Evolutionary conservation across 2,329 filamentous ascomycete genomes (phyloP).

Genomic region (Microthyrium microscopicum): DNA sequence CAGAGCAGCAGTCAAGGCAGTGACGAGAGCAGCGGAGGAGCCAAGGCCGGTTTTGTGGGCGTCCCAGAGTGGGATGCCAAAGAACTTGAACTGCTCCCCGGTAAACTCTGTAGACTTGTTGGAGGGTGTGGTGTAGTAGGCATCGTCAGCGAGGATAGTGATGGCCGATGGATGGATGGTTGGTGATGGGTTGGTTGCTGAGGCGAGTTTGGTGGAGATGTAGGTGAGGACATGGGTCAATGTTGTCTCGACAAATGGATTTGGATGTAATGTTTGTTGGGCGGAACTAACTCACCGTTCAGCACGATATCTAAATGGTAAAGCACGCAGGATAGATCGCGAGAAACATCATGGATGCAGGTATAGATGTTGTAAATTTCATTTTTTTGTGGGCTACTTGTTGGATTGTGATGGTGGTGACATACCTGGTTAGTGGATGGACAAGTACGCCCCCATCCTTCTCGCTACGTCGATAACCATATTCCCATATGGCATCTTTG

Average conservation of each 20-base stretch:
- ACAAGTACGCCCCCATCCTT: slow-evolving; percentile 30
- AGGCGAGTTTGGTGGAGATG: slow-evolving; percentile 36
- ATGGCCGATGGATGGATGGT: slow-evolving; percentile 54
- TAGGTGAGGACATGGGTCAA: slow-evolving; percentile 79
- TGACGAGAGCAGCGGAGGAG: slow-evolving; percentile 87
- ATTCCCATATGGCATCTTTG: slow-evolving; percentile 70
- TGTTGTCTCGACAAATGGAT: slow-evolving; percentile 86
- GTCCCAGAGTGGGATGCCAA: slow-evolving; percentile 54
- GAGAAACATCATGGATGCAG: background rate
- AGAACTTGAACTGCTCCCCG: slow-evolving; percentile 44
- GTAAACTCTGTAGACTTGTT: slow-evolving; percentile 13
- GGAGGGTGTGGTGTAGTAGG: slow-evolving; percentile 73
- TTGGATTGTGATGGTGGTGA: too few species aligned
- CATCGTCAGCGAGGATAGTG: slow-evolving; percentile 83
- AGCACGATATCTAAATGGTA: background rate
- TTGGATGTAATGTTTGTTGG: slow-evolving; percentile 35
- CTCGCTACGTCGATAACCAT: slow-evolving; percentile 56
- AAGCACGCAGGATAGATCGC: background rate
- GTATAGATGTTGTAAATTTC: background rate
- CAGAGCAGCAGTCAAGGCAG: slow-evolving; percentile 62
- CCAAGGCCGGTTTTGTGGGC: slow-evolving; percentile 94
- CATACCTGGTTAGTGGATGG: too few species aligned
- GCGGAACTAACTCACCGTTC: slow-evolving; percentile 10
- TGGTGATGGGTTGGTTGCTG: slow-evolving; percentile 22
- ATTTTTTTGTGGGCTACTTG: too few species aligned